phyloP scores from a whole-genome alignment of 2,329 filamentous ascomycete species.

The Fusarium ramigenum region DNA sequence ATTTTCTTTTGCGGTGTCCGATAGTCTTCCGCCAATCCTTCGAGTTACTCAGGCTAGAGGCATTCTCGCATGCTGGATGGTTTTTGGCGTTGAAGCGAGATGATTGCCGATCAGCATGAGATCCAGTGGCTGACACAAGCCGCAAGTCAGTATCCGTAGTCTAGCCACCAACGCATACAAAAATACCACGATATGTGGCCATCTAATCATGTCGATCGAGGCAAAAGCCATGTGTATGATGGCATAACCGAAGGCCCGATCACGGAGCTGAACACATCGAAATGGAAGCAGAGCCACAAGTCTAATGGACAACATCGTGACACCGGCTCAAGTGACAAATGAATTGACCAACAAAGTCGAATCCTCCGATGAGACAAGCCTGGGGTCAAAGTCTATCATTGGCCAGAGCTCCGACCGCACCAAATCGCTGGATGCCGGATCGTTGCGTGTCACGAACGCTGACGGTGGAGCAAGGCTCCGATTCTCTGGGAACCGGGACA shows the following conservation, averaged over 20 bases:
- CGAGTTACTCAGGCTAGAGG: neutral
- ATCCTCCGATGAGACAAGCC: constrained; percentile 20
- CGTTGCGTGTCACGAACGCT: constrained; percentile 42
- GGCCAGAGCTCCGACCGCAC: constrained; percentile 27
- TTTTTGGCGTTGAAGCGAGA: constrained; percentile 11
- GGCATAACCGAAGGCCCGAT: constrained; percentile 10
- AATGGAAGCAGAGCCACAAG: neutral
- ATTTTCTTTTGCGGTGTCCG: constrained; percentile 1
- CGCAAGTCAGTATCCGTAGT: neutral
- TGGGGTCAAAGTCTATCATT: constrained; percentile 25
- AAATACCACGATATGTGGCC: neutral
- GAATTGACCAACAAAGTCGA: constrained; percentile 24
- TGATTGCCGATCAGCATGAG: constrained; percentile 12
- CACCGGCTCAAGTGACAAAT: constrained; percentile 16
- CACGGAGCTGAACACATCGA: constrained; percentile 21
- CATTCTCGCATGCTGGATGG: constrained; percentile 2
- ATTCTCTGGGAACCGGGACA: constrained; percentile 46
- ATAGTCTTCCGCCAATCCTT: constrained; percentile 15
- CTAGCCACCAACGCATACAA: neutral
- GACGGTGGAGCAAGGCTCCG: constrained; percentile 46
- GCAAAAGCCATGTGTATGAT: neutral
- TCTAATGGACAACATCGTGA: constrained; percentile 5
- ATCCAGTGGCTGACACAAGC: constrained; percentile 7
- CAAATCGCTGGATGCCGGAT: constrained; percentile 40
- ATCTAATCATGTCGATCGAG: neutral